Conservation (phyloP, 2,329 filamentous ascomycete species). For the Aspergillus ibericus region DNA sequence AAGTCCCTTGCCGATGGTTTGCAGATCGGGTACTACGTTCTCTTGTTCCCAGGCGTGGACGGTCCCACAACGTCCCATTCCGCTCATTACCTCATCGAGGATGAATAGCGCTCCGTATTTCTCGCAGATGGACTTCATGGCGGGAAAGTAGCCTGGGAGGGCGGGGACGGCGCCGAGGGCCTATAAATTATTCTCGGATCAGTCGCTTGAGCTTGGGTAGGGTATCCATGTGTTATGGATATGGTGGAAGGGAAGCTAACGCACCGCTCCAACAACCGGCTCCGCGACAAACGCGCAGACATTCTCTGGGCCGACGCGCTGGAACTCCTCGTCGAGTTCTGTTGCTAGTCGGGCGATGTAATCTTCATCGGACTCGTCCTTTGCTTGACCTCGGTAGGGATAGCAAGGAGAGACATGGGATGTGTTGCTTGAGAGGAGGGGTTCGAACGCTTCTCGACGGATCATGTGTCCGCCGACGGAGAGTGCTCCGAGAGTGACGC, state of each 20-base stretch:
- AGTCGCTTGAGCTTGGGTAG: background rate
- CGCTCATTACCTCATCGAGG: slow-evolving; percentile 74
- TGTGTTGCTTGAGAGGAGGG: slow-evolving; percentile 57
- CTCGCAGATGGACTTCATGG: slow-evolving; percentile 67
- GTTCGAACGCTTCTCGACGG: slow-evolving; percentile 62
- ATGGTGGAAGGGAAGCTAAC: slow-evolving; percentile 13
- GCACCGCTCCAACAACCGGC: slow-evolving; percentile 68
- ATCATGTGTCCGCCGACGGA: slow-evolving; percentile 62
- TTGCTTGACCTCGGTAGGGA: slow-evolving; percentile 58
- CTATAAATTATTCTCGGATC: slow-evolving; percentile 34
- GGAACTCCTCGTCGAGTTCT: slow-evolving; percentile 69
- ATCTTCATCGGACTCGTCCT: slow-evolving; percentile 55
- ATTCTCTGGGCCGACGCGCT: slow-evolving; percentile 60
- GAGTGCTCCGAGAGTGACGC: slow-evolving; percentile 67
- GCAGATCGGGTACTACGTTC: slow-evolving; percentile 59
- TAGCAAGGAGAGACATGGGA: slow-evolving; percentile 67
- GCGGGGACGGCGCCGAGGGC: slow-evolving; percentile 69
- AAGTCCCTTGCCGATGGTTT: slow-evolving; percentile 61
- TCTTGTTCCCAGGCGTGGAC: slow-evolving; percentile 62
- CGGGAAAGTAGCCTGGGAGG: slow-evolving; percentile 66
- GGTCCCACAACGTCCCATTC: slow-evolving; percentile 59
- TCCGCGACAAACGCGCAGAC: slow-evolving; percentile 74
- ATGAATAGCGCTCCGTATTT: slow-evolving; percentile 73
- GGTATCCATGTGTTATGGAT: no score
- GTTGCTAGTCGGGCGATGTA: slow-evolving; percentile 63